Evolutionary conservation across 371 early-diverging fungal genomes (phyloP), one percentile per base, ranked within the genome.

Genomic region (Mortierella sp.): DNA sequence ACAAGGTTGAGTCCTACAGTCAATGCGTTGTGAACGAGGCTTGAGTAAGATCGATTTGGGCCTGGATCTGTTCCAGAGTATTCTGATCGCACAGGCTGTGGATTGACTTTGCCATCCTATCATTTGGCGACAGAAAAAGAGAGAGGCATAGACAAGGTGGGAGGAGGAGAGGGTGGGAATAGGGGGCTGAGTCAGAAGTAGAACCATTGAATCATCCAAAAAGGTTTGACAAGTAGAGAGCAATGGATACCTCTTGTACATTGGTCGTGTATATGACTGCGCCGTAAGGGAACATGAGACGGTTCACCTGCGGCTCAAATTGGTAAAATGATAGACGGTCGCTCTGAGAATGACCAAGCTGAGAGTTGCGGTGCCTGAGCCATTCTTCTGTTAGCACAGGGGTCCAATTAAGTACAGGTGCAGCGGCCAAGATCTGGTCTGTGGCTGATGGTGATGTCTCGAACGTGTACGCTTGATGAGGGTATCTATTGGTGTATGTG

Each of bases 301-400:
- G 63, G 58, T 80, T 80, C 28, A 45, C 68, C 47, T 67, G 70
- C 22, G 79, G 83, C 41, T 72, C 72, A 62, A 74, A 75, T 40
- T 84, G 76, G 38, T 72, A 76, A 43, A 43, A 69, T 5, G 76
- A 67, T 5, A 76, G 62, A 8, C 82, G 76, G 43, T 81, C 82
- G 7, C 60, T 38, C 21, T 62, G 76, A 36, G 63, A 38, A 33
- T 81, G 82, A 4, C 70, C 74, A 9, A 57, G 48, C 15, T 58
- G 6, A 22, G 72, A 58, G 40, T 45, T 59, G 52, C 53, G n/a
- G 33, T 72, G 53, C 41, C 63, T 72, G 50, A 81, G 61, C 82
- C 82, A 81, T 38, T 75, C 76, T 41, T 81, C 82, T 13, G 76
- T 69, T 21, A 81, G 48, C 13, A 81, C 73, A 55, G 82, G 82